Conservation (phyloP, 345 rosid species). For the Gossypium australe region DNA sequence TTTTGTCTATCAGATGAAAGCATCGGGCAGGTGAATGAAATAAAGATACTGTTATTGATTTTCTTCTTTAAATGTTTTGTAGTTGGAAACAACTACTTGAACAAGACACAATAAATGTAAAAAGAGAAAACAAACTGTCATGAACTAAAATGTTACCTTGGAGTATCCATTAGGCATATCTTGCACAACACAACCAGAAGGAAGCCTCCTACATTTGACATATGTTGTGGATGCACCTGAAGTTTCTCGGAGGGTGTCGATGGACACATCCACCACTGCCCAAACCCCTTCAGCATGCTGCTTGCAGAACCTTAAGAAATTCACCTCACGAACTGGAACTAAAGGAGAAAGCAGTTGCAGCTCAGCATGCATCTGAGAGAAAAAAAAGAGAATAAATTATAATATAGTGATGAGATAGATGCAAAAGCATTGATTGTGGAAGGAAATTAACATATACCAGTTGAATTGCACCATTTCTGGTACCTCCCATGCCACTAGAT, state of each 20-base stretch:
- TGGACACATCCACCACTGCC: conserved; percentile 94
- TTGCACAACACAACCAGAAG: conserved; percentile 94
- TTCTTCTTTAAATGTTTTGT: neutral
- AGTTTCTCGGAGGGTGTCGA: conserved; percentile 52
- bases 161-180: conserved; percentile 96
- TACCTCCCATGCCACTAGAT: conserved; percentile 83
- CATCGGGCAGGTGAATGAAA: conserved; percentile 34
- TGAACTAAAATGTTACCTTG: conserved; percentile 43
- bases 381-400: neutral
- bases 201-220: conserved; percentile 70
- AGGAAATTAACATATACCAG: conserved; percentile 38
- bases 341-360: conserved; percentile 86
- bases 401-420: neutral
- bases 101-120: conserved; percentile 19
- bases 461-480: conserved; percentile 89
- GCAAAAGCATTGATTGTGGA: neutral
- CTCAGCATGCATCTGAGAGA: conserved; percentile 80
- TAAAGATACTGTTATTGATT: neutral
- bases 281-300: conserved; percentile 92
- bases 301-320: conserved; percentile 85
- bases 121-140: neutral
- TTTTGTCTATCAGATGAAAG: conserved; percentile 43
- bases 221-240: conserved; percentile 40
- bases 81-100: conserved; percentile 22
- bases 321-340: conserved; percentile 85